Evolutionary conservation across 495 filamentous ascomycete genomes (phyloP), one percentile per base, ranked within the genome.

Genomic region (Saxophila tyrrhenica): DNA sequence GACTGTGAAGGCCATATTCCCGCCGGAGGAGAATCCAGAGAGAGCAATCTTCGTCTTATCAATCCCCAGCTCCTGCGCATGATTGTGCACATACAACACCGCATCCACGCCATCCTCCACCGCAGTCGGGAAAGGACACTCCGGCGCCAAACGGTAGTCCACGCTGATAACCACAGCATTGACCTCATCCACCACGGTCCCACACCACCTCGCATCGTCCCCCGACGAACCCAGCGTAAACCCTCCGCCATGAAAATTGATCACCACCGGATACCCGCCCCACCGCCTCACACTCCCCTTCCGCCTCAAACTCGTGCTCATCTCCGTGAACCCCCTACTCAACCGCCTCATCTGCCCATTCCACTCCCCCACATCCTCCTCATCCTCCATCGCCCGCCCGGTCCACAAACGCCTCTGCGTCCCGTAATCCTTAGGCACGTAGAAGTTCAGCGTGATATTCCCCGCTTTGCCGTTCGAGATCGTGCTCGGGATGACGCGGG

Each of bases 11-110:
- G 82, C 78, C 58, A 94, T 78, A 62, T 95, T 97, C 13, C 81
- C 91, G 1, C 91, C 91, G 1, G 87, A 86, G 0, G 84, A 89
- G 69, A 97, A 97, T 16, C 90, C 90, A 3, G 78, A 87, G 10
- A 90, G 70, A 2, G 81, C 86, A 16, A 95, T 78, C 48, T 81
- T 68, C 43, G 74, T 71, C 25, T 77, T 54, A 67, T 86, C 79
- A 44, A 89, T 61, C 0, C 69, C 67, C 39, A 76, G 58, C 55
- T 69, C 64, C n/a, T 68, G 63, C 15, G 73, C 72, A 21, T 73
- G 66, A 24, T 61, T 39, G 23, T 65, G 61, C 15, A 73, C 60
- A 38, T 63, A 72, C 5, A 72, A 47, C 13, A 73, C 54, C 2
- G 69, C 69, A 59, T 73, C 70, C 0, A 64, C 69, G 24, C 70